These are phyloP conservation scores for Beta lomatogona DNA, from an alignment of 179 eudicot genomes.

Conservation along the genomic window DNA sequence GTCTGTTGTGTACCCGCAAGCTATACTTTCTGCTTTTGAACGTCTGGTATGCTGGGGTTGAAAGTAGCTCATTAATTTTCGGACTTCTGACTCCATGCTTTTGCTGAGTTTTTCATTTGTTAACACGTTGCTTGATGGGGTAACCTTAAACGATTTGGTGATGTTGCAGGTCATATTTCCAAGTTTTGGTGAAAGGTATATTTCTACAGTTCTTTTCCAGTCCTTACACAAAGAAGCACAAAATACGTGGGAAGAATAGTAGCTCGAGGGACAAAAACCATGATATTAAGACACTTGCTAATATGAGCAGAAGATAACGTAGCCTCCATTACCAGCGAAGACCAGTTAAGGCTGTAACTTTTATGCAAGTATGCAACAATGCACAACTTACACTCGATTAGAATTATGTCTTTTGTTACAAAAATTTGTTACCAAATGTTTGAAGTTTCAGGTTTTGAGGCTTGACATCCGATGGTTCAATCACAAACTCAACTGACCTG, in stretches of 20 bases:
- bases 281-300: neutral
- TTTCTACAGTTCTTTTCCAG: constrained; percentile 50
- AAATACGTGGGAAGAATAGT: constrained; percentile 32
- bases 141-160: neutral
- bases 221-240: constrained; percentile 52
- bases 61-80: neutral
- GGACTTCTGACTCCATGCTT: neutral
- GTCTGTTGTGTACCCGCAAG: neutral
- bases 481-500: neutral
- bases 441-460: neutral
- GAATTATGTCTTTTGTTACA: neutral
- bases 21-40: neutral
- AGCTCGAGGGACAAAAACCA: neutral
- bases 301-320: constrained; percentile 13
- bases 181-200: constrained; percentile 74
- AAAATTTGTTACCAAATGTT: neutral
- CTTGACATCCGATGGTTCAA: neutral
- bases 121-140: neutral
- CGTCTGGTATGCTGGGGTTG: no score
- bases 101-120: neutral
- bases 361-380: neutral
- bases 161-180: constrained; percentile 67
- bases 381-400: neutral
- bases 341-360: constrained; percentile 8
- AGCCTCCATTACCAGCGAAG: neutral